phyloP scores from a whole-genome alignment of 208 protist genomes.

The Acanthamoeba royreba region DNA sequence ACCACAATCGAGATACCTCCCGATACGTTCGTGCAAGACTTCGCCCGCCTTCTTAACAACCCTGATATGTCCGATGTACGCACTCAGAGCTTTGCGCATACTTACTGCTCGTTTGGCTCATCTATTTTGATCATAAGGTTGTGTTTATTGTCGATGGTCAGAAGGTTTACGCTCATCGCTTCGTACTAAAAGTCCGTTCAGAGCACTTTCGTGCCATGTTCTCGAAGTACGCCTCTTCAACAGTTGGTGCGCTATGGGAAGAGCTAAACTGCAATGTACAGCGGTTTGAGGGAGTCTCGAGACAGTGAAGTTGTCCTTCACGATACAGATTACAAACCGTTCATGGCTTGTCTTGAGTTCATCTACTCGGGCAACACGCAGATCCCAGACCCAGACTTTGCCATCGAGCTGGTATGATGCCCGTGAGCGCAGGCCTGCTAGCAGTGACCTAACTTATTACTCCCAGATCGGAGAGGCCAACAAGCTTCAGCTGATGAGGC shows the following conservation, averaged over 20 bases:
- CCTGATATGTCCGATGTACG: not conserved
- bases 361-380: not conserved
- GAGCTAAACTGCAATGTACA: not conserved
- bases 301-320: not conserved
- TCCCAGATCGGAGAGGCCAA: not conserved
- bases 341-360: not conserved
- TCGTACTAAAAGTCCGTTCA: not conserved
- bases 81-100: not conserved
- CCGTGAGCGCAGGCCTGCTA: not conserved
- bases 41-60: not conserved
- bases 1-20: not conserved
- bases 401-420: not conserved
- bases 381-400: not conserved
- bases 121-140: not conserved
- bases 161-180: not conserved
- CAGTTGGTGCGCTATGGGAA: not conserved
- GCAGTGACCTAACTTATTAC: not conserved
- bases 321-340: not conserved
- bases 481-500: not conserved
- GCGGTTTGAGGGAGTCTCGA: not conserved
- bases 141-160: not conserved
- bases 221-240: not conserved
- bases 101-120: not conserved
- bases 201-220: not conserved
- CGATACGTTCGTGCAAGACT: not conserved